Conservation (phyloP, 2,329 filamentous ascomycete species). For the Penicillium palitans region DNA sequence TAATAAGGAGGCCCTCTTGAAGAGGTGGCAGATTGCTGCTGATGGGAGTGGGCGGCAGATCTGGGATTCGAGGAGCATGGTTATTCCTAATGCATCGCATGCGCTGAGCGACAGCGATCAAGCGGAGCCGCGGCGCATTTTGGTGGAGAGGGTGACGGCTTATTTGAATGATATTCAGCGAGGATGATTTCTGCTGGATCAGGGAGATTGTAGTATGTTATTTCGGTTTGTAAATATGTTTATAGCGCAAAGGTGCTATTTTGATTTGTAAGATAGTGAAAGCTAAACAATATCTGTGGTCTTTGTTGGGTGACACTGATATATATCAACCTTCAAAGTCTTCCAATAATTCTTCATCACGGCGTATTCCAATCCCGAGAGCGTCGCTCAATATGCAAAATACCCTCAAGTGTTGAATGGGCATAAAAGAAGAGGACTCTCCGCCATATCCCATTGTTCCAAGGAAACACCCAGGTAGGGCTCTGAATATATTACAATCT, state of each 20-base stretch:
- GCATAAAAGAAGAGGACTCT: neutral
- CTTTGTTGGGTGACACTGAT: neutral
- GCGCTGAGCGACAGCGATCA: conserved; percentile 31
- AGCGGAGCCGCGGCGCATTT: conserved; percentile 47
- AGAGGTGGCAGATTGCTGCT: conserved; percentile 43
- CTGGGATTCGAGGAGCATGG: conserved; percentile 49
- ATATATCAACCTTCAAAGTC: neutral
- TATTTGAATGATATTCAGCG: conserved; percentile 46
- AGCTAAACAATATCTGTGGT: neutral
- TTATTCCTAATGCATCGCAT: conserved; percentile 47
- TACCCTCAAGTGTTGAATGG: neutral
- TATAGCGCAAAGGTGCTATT: neutral
- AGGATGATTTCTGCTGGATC: neutral
- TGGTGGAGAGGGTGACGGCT: conserved; percentile 52
- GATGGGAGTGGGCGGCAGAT: conserved; percentile 36
- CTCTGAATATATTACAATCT: neutral
- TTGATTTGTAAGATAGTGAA: neutral
- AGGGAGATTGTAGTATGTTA: neutral
- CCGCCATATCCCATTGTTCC: neutral
- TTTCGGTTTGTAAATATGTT: neutral
- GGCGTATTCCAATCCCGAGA: neutral
- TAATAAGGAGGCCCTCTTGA: conserved; percentile 45
- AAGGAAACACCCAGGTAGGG: neutral
- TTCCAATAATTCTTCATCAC: neutral
- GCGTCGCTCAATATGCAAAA: neutral